Evolutionary conservation across 768 basidiomycete species (phyloP).

Genomic region (Kwoniella heveanensis): DNA sequence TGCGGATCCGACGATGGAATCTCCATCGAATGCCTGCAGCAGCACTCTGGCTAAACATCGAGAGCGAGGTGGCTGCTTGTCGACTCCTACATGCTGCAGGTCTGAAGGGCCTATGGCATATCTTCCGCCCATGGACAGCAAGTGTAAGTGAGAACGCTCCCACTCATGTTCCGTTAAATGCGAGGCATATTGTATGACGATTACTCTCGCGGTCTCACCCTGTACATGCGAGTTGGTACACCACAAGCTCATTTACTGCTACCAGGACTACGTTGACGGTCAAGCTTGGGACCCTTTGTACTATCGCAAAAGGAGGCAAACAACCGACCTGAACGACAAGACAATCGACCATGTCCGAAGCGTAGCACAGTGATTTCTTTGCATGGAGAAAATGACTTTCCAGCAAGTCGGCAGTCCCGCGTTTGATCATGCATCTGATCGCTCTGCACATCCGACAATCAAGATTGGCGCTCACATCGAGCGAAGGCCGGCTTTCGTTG

Average conservation of each 20-base stretch:
- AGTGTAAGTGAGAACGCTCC: constrained; percentile 5
- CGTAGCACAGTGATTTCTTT: neutral
- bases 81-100: neutral
- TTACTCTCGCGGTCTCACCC: too few relatives aligned
- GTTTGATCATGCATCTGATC: neutral
- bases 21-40: neutral
- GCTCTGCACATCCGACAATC: neutral
- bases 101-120: neutral
- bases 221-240: too few relatives aligned
- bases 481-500: neutral
- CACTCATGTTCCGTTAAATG: too few relatives aligned
- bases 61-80: constrained; percentile 5
- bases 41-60: constrained; percentile 1
- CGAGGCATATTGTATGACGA: too few relatives aligned
- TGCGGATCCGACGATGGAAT: constrained; percentile 5
- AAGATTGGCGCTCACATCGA: constrained; percentile 3
- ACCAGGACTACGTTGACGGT: constrained; percentile 5
- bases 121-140: neutral
- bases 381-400: constrained; percentile 1
- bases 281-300: neutral
- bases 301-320: too few relatives aligned
- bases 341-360: neutral
- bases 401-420: neutral
- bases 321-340: neutral
- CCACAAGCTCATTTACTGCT: constrained; percentile 1